Evolutionary conservation across 2,329 filamentous ascomycete genomes (phyloP), one percentile per base, ranked within the genome.

Genomic region (Xylariaceae sp.): DNA sequence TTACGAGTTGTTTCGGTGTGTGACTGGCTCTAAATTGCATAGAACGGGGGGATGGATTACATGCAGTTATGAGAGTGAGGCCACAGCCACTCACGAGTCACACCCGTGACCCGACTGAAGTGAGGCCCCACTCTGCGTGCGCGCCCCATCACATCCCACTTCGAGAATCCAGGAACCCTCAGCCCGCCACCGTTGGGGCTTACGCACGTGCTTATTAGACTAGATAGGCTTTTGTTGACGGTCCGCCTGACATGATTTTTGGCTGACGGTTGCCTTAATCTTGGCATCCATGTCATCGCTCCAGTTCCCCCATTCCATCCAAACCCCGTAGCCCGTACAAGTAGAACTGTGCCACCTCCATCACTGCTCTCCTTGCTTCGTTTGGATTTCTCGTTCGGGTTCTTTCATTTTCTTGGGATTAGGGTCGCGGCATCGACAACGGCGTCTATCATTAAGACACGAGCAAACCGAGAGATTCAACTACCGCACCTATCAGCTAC

Each of bases 221-320:
- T n/a, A n/a, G n/a, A n/a, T n/a, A 15, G 19, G 40, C 16, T 15
- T 12, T 43, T n/a, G 21, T n/a, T 26, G 39, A 49, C 26, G 12
- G 54, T 53, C 45, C 57, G 57, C 59, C 54, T 53, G 47, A 59
- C 48, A 26, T 8, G 12, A 26, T 4, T n/a, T 54, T 54, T 55
- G 59, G 57, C 59, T 61, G 51, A 51, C 47, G 57, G 57, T 54
- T 61, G 57, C 59, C 59, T 61, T 59, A 50, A 52, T 61, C 55
- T 61, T 58, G 58, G 55, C 56, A 37, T n/a, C n/a, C 32, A 10
- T 34, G 32, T 26, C 26, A 34, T 34, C 10, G 10, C 32, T 10
- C 42, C 44, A 30, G 37, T 39, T 49, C 41, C 45, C 42, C 40
- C 22, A 43, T 37, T n/a, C 18, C 37, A 10, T 7, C 29, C 41